These are phyloP conservation scores for Ustilago loliicola DNA, from an alignment of 1,284 basidiomycete genomes.

Conservation along the genomic window DNA sequence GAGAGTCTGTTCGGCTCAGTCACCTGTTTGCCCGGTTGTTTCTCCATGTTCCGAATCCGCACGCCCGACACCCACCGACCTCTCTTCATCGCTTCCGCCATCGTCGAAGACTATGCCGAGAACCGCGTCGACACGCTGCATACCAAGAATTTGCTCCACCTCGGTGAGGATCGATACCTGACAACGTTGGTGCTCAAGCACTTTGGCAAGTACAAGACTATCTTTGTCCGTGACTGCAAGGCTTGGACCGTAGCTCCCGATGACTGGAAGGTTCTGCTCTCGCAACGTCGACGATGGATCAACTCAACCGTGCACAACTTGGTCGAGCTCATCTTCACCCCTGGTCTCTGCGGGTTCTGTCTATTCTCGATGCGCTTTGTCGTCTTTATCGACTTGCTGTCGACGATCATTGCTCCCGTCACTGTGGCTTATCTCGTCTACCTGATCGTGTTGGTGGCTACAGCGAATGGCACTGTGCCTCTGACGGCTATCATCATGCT, in stretches of 20 bases:
- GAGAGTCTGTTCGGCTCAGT: conserved; percentile 96
- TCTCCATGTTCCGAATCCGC: conserved; percentile 69
- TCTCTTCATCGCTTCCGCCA: conserved; percentile 78
- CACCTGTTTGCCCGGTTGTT: conserved; percentile 88
- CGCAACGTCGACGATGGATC: conserved; percentile 98
- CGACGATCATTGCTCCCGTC: conserved; percentile 86
- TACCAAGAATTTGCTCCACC: conserved; percentile 86
- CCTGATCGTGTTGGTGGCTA: conserved; percentile 65
- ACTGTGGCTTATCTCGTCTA: conserved; percentile 83
- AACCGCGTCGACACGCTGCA: conserved; percentile 96
- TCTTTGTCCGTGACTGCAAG: conserved; percentile 92
- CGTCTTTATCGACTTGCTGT: conserved; percentile 89
- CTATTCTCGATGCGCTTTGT: conserved; percentile 94
- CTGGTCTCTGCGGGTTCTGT: conserved; percentile 95
- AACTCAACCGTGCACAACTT: conserved; percentile 99
- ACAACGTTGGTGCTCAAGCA: conserved; percentile 91
- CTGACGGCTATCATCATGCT: conserved; percentile 87
- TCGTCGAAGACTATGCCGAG: conserved; percentile 93
- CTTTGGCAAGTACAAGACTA: conserved; percentile 78
- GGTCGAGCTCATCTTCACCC: conserved; percentile 89
- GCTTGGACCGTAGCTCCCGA: conserved; percentile 75
- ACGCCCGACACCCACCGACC: conserved; percentile 70
- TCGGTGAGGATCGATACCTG: conserved; percentile 98
- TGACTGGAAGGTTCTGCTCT: conserved; percentile 94
- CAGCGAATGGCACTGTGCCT: conserved; percentile 59